Percentiles rank a stretch among this genome's conserved stretches.
These are phyloP conservation scores for Erodium maritimum DNA, from an alignment of 345 rosid genomes.

Conservation along the genomic window DNA sequence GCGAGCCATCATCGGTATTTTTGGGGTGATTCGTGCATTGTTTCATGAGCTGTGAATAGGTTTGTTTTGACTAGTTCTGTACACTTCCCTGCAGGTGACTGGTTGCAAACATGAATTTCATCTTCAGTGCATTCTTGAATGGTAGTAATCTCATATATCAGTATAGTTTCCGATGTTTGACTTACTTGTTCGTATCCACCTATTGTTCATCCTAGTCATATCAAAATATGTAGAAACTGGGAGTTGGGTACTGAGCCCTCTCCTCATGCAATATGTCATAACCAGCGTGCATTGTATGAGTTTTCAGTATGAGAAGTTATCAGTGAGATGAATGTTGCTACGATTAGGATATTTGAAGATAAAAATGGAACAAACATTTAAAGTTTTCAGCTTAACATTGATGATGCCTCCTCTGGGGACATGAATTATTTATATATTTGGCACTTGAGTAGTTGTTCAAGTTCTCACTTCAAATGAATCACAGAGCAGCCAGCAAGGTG, in stretches of 20 bases:
- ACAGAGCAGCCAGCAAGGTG: too few species aligned
- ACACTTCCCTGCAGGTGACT: conserved; percentile 35
- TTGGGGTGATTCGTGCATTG: background rate
- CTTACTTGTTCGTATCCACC: background rate
- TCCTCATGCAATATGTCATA: too few species aligned
- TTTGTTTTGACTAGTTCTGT: background rate
- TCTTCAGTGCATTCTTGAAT: conserved; percentile 72
- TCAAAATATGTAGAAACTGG: background rate
- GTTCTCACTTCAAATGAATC: too few species aligned
- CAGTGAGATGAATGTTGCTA: too few species aligned
- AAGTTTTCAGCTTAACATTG: too few species aligned
- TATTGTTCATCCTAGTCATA: background rate
- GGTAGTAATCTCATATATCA: conserved; percentile 23
- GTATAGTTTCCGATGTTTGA: background rate
- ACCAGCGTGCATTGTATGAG: too few species aligned
- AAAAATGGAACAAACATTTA: too few species aligned
- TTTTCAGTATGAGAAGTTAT: too few species aligned
- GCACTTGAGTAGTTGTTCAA: too few species aligned
- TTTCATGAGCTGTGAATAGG: conserved; percentile 2
- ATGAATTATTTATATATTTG: too few species aligned
- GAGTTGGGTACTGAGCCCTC: background rate
- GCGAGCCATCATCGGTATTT: conserved; percentile 78
- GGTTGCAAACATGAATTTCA: conserved; percentile 73
- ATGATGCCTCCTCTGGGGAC: too few species aligned
- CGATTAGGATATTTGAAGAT: too few species aligned